phyloP scores from a whole-genome alignment of 2,329 filamentous ascomycete genomes.

The Aspergillus ibericus region DNA sequence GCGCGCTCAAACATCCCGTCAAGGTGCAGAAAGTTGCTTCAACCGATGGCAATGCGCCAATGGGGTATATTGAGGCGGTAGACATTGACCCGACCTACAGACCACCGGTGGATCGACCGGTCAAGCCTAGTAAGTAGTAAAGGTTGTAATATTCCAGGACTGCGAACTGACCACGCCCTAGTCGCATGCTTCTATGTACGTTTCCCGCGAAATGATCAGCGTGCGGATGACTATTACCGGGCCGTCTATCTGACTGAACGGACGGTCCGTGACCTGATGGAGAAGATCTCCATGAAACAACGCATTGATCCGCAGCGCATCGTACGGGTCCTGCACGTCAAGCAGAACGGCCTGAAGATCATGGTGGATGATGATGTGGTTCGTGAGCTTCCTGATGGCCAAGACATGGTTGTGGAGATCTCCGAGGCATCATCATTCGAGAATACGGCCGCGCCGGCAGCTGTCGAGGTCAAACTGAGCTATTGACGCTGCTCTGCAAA shows the following conservation, averaged over 20 bases:
- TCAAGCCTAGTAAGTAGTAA: conserved; percentile 61
- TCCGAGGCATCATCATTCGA: conserved; percentile 58
- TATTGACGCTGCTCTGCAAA: conserved; percentile 42
- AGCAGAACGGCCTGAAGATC: conserved; percentile 73
- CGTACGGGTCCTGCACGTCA: conserved; percentile 68
- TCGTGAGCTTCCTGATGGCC: conserved; percentile 78
- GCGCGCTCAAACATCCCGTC: conserved; percentile 27
- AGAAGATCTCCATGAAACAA: conserved; percentile 75
- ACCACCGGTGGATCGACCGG: conserved; percentile 69
- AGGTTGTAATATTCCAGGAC: neutral
- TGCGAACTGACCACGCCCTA: conserved; percentile 36
- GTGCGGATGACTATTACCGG: conserved; percentile 66
- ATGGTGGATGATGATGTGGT: conserved; percentile 90
- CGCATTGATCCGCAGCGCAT: conserved; percentile 72
- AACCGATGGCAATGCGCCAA: conserved; percentile 48
- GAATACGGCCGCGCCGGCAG: conserved; percentile 23
- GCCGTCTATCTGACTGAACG: conserved; percentile 83
- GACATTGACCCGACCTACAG: conserved; percentile 86
- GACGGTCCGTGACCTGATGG: conserved; percentile 71
- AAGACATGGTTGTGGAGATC: conserved; percentile 77
- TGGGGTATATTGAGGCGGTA: conserved; percentile 85
- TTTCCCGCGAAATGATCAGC: conserved; percentile 54
- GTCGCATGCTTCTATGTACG: conserved; percentile 87
- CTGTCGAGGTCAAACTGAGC: conserved; percentile 56
- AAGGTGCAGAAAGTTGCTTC: conserved; percentile 31